These are phyloP conservation scores for Debaryomycetaceae sp. DNA, from an alignment of 1,139 yeast species.

Conservation along the genomic window DNA sequence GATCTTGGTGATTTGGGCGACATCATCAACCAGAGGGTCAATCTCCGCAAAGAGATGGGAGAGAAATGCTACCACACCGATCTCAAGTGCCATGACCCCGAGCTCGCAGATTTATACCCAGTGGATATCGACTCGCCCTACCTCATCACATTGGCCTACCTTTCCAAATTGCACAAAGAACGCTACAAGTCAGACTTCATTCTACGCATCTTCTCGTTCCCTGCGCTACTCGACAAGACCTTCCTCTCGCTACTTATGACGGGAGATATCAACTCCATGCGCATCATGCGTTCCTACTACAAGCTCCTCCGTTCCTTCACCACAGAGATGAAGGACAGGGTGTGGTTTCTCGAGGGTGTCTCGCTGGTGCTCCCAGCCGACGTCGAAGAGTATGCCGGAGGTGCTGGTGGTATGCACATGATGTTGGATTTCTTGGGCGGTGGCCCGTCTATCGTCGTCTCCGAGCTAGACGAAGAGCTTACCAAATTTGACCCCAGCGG, in stretches of 20 bases:
- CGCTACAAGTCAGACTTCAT: conserved; percentile 83
- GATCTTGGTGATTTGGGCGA: conserved; percentile 83
- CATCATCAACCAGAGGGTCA: conserved; percentile 52
- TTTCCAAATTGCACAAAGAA: conserved; percentile 81
- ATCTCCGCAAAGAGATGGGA: conserved; percentile 14
- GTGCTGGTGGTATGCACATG: conserved; percentile 86
- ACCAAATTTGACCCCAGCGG: conserved; percentile 44
- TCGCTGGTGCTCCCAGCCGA: conserved; percentile 80
- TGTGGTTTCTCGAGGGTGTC: conserved; percentile 94
- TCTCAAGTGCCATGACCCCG: conserved; percentile 81
- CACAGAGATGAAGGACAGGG: conserved; percentile 80
- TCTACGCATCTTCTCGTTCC: conserved; percentile 85
- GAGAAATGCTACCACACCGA: conserved; percentile 46
- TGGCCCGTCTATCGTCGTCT: conserved; percentile 50
- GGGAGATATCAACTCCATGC: conserved; percentile 83
- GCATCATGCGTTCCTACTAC: conserved; percentile 86
- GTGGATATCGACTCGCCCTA: conserved; percentile 82
- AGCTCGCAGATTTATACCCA: conserved; percentile 81
- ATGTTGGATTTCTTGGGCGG: conserved; percentile 85
- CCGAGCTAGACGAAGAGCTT: conserved; percentile 40
- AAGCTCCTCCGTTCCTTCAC: conserved; percentile 77
- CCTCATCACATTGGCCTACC: conserved; percentile 76
- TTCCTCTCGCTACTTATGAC: conserved; percentile 73
- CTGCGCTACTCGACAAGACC: conserved; percentile 80
- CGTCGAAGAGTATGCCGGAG: conserved; percentile 80